These are phyloP conservation scores for Triadica sebifera DNA, from an alignment of 345 rosid species.

Conservation along the genomic window DNA sequence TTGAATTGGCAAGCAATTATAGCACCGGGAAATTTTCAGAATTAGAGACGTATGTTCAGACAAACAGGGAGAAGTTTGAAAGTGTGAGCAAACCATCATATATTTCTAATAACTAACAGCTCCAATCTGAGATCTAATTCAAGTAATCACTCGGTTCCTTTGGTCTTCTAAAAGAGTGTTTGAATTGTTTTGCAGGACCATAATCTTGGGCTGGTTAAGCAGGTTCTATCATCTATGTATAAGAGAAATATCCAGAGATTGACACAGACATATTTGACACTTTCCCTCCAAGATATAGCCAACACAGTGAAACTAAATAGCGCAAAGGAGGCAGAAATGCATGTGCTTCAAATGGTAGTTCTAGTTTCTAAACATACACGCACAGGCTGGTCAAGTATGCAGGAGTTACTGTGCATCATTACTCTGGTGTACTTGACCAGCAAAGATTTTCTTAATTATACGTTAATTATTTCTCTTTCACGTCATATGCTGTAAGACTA, in stretches of 20 bases:
- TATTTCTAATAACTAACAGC: not conserved
- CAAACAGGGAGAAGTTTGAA: slow-evolving; percentile 57
- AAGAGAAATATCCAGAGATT: slow-evolving; percentile 92
- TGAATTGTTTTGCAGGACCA: slow-evolving; percentile 61
- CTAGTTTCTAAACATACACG: not conserved
- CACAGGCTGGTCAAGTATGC: not conserved
- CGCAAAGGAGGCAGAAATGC: slow-evolving; percentile 96
- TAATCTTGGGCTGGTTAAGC: slow-evolving; percentile 90
- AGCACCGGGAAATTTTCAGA: slow-evolving; percentile 59
- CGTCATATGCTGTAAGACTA: not conserved
- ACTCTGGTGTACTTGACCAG: not conserved
- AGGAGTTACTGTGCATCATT: not conserved
- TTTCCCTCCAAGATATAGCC: slow-evolving; percentile 95
- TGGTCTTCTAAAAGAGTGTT: slow-evolving; percentile 19
- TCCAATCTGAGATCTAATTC: not conserved
- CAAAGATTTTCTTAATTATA: not conserved
- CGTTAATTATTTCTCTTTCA: not conserved
- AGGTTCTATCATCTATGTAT: slow-evolving; percentile 87
- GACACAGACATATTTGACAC: slow-evolving; percentile 92
- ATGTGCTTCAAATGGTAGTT: slow-evolving; percentile 94
- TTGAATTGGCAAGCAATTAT: slow-evolving; percentile 67
- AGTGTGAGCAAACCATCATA: slow-evolving; percentile 42
- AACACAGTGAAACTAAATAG: slow-evolving; percentile 67
- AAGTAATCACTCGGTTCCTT: slow-evolving; percentile 12
- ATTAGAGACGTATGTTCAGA: slow-evolving; percentile 52